Evolutionary conservation across 2,329 filamentous ascomycete species (phyloP), one percentile per base, ranked within the genome.

Genomic region (Verticillium longisporum): DNA sequence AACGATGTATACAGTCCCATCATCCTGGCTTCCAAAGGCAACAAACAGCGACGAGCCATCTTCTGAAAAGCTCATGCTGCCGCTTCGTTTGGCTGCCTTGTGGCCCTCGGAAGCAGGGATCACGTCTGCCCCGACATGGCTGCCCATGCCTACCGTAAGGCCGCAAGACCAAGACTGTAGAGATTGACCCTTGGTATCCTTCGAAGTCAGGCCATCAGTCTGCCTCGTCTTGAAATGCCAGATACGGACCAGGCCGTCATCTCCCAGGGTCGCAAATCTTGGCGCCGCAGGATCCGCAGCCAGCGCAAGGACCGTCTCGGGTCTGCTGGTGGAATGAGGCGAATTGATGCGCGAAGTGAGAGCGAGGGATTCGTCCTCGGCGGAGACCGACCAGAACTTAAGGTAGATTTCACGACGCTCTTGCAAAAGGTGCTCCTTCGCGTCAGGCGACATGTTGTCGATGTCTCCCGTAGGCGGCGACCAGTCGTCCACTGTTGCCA

Each of bases 401-500:
- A 99, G 80, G 68, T 90, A 90, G 0, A 92, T 84, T 71, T 98
- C 94, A 54, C 83, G 82, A 64, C 79, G 81, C 63, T 82, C 80
- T 36, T 76, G 75, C 34, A 78, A 74, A 61, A 84, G 80, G 58
- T 76, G 80, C 66, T 75, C 77, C 63, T 70, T 73, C 62, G 68
- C 67, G 60, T 65, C 66, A 21, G 76, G 74, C 33, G 67, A 63
- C 1, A 75, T 67, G 55, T 70, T 82, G 45, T 84, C 81, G 14
- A 90, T 75, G 69, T 97, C 92, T 62, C 83, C 79, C 13, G 78
- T 76, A 10, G 90, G 86, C 1, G 92, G 92, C 58, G 83, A 82
- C 95, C 95, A 99, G 69, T 93, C 90, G 71, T 99, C 95, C 1
- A 96, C 84, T 1, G 92, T 97, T 4, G 90, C 93, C 61, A 99